Conservation (phyloP, 768 basidiomycete genomes). For the Mycena rebaudengoi region DNA sequence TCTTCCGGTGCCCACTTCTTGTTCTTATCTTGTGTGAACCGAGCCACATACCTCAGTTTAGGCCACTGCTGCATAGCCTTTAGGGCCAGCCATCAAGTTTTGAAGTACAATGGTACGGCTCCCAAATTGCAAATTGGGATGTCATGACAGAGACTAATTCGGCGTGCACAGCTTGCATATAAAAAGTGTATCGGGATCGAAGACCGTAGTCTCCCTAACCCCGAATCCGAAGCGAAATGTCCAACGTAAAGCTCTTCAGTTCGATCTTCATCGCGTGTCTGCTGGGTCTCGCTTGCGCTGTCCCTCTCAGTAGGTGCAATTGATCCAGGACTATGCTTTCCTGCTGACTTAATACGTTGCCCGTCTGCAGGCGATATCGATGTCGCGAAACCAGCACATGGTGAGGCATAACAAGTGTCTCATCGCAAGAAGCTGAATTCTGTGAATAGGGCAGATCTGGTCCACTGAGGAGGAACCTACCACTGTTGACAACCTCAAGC, state of each 20-base stretch:
- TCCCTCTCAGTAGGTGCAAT: too few species aligned
- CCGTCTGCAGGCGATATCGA: not conserved
- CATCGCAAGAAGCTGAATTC: not conserved
- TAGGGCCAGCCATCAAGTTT: too few species aligned
- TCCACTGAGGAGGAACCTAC: not conserved
- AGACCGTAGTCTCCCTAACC: too few species aligned
- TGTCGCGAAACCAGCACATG: not conserved
- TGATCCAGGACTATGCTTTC: not conserved
- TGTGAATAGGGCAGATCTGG: not conserved
- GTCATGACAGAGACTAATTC: too few species aligned
- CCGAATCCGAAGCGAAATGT: not conserved
- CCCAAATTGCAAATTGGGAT: too few species aligned
- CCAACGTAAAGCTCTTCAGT: not conserved
- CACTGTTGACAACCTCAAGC: not conserved
- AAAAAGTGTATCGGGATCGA: not conserved
- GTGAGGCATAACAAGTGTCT: not conserved
- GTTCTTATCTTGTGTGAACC: too few species aligned
- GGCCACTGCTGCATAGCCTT: too few species aligned
- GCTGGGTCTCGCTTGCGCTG: not conserved
- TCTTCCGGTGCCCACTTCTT: too few species aligned
- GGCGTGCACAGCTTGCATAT: not conserved
- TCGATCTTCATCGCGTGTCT: not conserved
- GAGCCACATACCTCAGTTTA: too few species aligned
- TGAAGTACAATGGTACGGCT: too few species aligned
- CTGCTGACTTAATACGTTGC: not conserved